Conservation (phyloP, 805 yeast genomes). For the Saccharomyces jurei region DNA sequence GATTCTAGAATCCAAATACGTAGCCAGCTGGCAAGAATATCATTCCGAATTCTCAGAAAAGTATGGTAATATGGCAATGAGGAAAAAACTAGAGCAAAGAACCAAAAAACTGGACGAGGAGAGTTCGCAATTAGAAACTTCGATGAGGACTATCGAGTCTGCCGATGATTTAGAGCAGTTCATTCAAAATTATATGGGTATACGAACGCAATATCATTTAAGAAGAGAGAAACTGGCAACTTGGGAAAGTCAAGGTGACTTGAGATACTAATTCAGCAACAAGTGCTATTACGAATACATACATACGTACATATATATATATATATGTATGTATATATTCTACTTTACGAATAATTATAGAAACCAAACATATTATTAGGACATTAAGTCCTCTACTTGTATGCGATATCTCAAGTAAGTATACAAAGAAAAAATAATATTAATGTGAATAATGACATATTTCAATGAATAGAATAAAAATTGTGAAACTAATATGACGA, state of each 20-base stretch:
- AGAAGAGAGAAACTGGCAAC: conserved; percentile 41
- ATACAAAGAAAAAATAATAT: background rate
- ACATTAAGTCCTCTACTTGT: background rate
- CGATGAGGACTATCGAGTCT: conserved; percentile 6
- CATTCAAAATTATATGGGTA: conserved; percentile 34
- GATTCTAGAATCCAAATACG: conserved; percentile 25
- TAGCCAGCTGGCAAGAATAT: conserved; percentile 31
- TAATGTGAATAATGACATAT: background rate
- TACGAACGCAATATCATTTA: conserved; percentile 38
- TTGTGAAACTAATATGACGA: background rate
- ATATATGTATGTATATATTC: background rate
- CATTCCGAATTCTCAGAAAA: conserved; percentile 34
- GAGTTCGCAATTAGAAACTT: conserved; percentile 10
- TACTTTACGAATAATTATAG: background rate
- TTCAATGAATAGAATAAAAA: background rate
- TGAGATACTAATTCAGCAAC: conserved; percentile 4
- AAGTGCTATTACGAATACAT: background rate
- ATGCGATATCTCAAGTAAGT: background rate
- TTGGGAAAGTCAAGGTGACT: conserved; percentile 28
- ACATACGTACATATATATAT: background rate
- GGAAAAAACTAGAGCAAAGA: conserved; percentile 23
- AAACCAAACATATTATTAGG: background rate
- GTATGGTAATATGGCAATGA: conserved; percentile 32
- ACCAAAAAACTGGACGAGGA: conserved; percentile 27
- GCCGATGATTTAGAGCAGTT: conserved; percentile 32